phyloP scores from a whole-genome alignment of 2,329 filamentous ascomycete species.

The Hortaea werneckii region DNA sequence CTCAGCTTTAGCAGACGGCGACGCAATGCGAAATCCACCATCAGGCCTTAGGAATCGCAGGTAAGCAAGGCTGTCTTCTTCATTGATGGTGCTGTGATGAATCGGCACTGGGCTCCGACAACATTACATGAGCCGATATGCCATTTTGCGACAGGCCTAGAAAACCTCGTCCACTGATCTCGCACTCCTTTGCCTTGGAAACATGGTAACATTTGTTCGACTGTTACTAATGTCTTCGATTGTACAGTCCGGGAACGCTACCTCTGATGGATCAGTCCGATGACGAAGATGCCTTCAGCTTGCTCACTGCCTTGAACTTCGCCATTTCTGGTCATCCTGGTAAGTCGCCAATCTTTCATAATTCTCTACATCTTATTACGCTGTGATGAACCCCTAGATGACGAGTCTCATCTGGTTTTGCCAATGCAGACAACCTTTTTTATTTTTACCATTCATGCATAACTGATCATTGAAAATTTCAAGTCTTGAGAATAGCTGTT shows the following conservation, averaged over 20 bases:
- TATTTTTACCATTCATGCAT: conserved; percentile 28
- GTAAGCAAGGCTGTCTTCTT: no score
- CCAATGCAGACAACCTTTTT: conserved; percentile 28
- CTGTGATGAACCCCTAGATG: conserved; percentile 28
- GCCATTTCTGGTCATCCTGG: no score
- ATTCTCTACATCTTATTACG: no score
- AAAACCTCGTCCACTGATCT: conserved; percentile 35
- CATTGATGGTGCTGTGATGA: conserved; percentile 19
- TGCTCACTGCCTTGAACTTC: no score
- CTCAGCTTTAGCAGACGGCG: no score
- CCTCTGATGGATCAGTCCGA: no score
- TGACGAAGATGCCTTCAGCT: no score
- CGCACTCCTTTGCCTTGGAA: not conserved
- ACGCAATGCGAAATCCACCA: no score
- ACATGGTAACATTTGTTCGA: not conserved
- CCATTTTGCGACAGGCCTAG: conserved; percentile 34
- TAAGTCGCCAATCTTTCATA: no score
- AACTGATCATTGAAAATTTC: not conserved
- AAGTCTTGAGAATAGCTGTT: no score
- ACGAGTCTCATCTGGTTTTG: conserved; percentile 31
- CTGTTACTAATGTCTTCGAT: not conserved
- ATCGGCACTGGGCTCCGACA: conserved; percentile 31
- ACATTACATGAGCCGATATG: conserved; percentile 23
- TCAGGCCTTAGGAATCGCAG: no score
- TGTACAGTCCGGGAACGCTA: no score